Evolutionary conservation across 352 stramenopile genomes (phyloP).

Genomic region (Phytophthora pseudosyringae): DNA sequence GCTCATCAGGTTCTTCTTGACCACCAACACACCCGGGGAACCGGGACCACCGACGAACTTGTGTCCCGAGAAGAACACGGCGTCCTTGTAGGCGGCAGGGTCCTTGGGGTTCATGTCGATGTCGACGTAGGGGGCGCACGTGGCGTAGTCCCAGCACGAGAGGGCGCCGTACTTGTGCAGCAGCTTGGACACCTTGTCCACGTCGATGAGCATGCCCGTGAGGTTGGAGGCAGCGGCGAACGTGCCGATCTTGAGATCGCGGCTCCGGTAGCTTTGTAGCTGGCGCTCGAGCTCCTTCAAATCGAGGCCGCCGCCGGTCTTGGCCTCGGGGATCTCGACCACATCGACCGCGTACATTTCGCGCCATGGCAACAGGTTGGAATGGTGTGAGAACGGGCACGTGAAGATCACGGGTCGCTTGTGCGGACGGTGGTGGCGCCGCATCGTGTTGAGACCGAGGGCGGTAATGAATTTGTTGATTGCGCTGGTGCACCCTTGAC

Average conservation of each 20-base stretch:
- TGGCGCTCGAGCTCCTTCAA: conserved; percentile 57
- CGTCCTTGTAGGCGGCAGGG: conserved; percentile 87
- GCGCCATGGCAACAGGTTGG: conserved; percentile 97
- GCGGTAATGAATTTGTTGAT: conserved; percentile 85
- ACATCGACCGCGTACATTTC: conserved; percentile 88
- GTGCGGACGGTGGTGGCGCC: conserved; percentile 34
- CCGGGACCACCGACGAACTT: conserved; percentile 96
- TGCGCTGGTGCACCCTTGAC: conserved; percentile 86
- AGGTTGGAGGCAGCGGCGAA: conserved; percentile 97
- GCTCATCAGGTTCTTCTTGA: conserved; percentile 91
- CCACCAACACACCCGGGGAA: conserved; percentile 93
- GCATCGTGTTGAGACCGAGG: conserved; percentile 61
- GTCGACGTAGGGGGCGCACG: conserved; percentile 91
- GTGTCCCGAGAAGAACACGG: conserved; percentile 96
- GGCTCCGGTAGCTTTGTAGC: conserved; percentile 54
- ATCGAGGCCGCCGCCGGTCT: conserved; percentile 60
- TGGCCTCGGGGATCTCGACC: conserved; percentile 71
- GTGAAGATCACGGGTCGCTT: conserved; percentile 89
- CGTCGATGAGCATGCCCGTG: conserved; percentile 92
- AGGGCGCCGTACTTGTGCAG: conserved; percentile 94
- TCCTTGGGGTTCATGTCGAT: conserved; percentile 96
- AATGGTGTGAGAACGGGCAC: conserved; percentile 98
- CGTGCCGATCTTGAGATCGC: conserved; percentile 81
- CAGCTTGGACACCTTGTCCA: conserved; percentile 87
- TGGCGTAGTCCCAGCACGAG: conserved; percentile 97